These are phyloP conservation scores for Paspalum notatum DNA, from an alignment of 176 grass and related monocot genomes.

Conservation along the genomic window DNA sequence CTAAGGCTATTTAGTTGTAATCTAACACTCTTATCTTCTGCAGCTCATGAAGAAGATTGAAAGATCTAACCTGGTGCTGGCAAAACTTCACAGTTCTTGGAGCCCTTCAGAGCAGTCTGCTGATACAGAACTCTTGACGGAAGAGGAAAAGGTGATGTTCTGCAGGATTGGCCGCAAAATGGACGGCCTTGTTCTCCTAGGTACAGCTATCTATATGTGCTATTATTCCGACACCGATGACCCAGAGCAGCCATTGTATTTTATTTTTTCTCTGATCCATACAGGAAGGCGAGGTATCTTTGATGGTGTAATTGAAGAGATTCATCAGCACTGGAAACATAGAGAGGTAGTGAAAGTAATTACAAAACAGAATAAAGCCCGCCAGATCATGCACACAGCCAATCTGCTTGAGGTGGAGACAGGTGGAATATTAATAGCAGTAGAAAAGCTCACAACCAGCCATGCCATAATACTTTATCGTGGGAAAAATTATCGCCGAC, in stretches of 20 bases:
- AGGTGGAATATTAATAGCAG: conserved; percentile 66
- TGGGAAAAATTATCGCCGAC: conserved; percentile 77
- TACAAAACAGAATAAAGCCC: conserved; percentile 60
- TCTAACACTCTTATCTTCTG: conserved; percentile 13
- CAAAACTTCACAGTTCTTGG: conserved; percentile 65
- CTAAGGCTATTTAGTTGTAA: not conserved
- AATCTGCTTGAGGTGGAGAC: conserved; percentile 76
- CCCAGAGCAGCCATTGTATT: not conserved
- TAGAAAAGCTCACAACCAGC: conserved; percentile 67
- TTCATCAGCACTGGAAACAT: conserved; percentile 95
- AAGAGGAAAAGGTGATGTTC: conserved; percentile 76
- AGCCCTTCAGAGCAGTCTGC: conserved; percentile 50
- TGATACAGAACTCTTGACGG: conserved; percentile 78
- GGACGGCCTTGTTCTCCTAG: conserved; percentile 71
- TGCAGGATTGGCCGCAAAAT: conserved; percentile 73
- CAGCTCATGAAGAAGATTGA: conserved; percentile 86
- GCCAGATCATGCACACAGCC: conserved; percentile 66
- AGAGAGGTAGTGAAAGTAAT: conserved; percentile 91
- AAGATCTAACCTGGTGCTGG: conserved; percentile 66
- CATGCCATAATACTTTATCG: conserved; percentile 90
- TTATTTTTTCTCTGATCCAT: not conserved
- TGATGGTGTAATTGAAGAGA: conserved; percentile 80
- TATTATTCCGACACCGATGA: not conserved
- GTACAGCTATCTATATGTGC: conserved; percentile 40
- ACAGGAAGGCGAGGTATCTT: conserved; percentile 90